Conservation (phyloP, 2,329 filamentous ascomycete species). For the Exophiala bonariae region DNA sequence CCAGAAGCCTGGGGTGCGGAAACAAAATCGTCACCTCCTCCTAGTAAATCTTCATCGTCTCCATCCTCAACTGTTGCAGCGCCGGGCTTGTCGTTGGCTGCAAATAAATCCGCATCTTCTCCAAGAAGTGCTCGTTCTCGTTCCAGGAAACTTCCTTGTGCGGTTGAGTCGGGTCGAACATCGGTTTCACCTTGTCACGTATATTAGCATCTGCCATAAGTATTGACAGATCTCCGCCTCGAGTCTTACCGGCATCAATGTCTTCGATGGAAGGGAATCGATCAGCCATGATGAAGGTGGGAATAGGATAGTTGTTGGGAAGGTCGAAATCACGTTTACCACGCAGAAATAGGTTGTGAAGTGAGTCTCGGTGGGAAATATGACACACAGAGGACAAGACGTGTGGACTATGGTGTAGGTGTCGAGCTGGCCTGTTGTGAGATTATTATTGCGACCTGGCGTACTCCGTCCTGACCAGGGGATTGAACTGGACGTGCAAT, state of each 20-base stretch:
- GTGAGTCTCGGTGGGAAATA: no score
- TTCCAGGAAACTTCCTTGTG: conserved; percentile 77
- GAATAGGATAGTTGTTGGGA: background rate
- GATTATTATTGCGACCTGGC: conserved; percentile 1
- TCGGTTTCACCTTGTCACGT: conserved; percentile 28
- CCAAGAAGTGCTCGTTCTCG: conserved; percentile 88
- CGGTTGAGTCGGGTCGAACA: conserved; percentile 36
- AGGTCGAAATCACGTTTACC: background rate
- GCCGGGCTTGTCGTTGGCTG: conserved; percentile 66
- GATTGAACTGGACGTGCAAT: background rate
- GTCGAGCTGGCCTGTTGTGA: conserved; percentile 1
- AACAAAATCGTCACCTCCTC: conserved; percentile 43
- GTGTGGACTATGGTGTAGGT: background rate
- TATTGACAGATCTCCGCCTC: background rate
- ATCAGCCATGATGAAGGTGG: conserved; percentile 64
- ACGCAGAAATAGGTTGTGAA: no score
- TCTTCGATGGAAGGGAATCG: conserved; percentile 78
- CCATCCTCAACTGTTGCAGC: conserved; percentile 63
- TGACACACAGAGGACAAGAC: background rate
- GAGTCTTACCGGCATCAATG: conserved; percentile 61
- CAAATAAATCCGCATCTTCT: conserved; percentile 90
- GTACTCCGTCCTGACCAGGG: background rate
- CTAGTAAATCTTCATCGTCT: conserved; percentile 72
- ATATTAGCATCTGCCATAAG: conserved; percentile 4
- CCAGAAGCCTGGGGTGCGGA: conserved; percentile 30